A percentile compares a stretch with the other conserved stretches of the same genome.
These are phyloP conservation scores for Boletus reticulatus DNA, from an alignment of 768 basidiomycete species.

Conservation along the genomic window DNA sequence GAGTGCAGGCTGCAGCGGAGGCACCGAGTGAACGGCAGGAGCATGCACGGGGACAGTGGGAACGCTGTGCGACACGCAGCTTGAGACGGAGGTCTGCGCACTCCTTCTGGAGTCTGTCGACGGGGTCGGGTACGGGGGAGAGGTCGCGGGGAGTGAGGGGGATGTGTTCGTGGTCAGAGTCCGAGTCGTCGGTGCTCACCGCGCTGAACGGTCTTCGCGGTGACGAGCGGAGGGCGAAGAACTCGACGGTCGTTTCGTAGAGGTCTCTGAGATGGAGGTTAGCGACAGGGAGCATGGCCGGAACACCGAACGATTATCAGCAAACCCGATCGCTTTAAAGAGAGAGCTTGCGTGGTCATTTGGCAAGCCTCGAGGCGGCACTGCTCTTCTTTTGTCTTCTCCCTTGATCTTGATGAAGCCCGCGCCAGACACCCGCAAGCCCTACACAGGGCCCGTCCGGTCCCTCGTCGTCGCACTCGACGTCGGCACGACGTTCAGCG, in stretches of 20 bases:
- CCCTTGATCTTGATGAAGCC: constrained; percentile 42
- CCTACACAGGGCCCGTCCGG: constrained; percentile 61
- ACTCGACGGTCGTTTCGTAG: constrained; percentile 58
- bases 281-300: constrained; percentile 44
- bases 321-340: constrained; percentile 20
- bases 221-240: constrained; percentile 49
- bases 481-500: constrained; percentile 81
- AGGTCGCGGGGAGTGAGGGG: constrained; percentile 30
- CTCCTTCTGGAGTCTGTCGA: constrained; percentile 38
- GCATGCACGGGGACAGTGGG: constrained; percentile 31
- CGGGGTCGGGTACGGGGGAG: constrained; percentile 41
- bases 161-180: constrained; percentile 26
- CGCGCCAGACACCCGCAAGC: constrained; percentile 65
- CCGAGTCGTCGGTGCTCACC: constrained; percentile 26
- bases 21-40: constrained; percentile 33
- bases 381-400: not conserved
- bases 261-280: constrained; percentile 47
- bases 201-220: constrained; percentile 21
- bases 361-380: constrained; percentile 17
- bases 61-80: constrained; percentile 36
- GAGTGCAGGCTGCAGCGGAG: constrained; percentile 43
- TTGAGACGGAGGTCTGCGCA: constrained; percentile 46
- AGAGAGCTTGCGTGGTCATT: constrained; percentile 20
- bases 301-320: constrained; percentile 35
- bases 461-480: constrained; percentile 78